Evolutionary conservation across 371 early-diverging fungal genomes (phyloP).

Genomic region (Encephalitozoon cuniculi): DNA sequence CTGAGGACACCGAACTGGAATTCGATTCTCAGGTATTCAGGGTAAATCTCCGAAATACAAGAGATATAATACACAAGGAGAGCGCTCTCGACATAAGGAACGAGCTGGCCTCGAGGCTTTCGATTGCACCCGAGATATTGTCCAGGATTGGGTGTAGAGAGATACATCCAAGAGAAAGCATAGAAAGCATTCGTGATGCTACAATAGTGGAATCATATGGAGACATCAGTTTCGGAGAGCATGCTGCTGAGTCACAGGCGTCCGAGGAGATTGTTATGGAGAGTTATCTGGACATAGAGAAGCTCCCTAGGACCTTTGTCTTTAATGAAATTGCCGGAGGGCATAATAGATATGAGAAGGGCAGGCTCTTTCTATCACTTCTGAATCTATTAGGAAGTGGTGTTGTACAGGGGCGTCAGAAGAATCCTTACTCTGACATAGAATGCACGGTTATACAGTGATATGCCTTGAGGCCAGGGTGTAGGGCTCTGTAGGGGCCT

Average conservation of each 20-base stretch:
- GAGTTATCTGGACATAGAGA: background rate
- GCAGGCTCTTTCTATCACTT: background rate
- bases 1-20: background rate
- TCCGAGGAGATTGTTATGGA: background rate
- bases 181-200: background rate
- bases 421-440: background rate
- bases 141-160: background rate
- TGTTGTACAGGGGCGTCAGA: background rate
- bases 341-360: background rate
- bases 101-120: background rate
- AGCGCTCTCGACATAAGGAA: background rate
- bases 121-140: background rate
- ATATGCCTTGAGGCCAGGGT: too few species aligned
- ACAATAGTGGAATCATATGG: background rate
- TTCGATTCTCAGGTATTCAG: background rate
- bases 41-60: background rate
- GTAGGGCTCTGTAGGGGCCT: too few species aligned
- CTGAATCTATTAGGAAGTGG: background rate
- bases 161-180: background rate
- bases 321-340: background rate
- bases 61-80: background rate
- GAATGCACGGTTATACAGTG: background rate
- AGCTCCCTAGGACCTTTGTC: background rate
- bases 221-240: background rate
- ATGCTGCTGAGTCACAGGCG: background rate